Percentiles rank a stretch among this genome's conserved stretches.
Conservation (phyloP, 1,284 basidiomycete genomes). For the Tremellales sp. region DNA sequence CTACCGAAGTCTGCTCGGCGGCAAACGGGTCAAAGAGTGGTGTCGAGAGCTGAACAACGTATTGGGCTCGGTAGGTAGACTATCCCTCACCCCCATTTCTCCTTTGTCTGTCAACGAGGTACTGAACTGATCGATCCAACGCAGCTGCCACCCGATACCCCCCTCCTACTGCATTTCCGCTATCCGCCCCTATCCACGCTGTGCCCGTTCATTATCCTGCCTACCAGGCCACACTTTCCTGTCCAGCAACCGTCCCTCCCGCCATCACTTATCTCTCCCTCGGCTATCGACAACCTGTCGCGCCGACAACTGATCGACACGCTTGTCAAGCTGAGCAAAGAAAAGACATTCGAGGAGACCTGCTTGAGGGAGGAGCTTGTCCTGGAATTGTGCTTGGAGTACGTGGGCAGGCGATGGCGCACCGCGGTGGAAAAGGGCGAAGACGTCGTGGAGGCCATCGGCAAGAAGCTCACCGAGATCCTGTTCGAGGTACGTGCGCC, state of each 20-base stretch:
- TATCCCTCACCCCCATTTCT: too few species aligned
- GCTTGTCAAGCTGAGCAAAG: constrained; percentile 17
- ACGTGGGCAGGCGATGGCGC: constrained; percentile 30
- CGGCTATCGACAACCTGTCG: constrained; percentile 15
- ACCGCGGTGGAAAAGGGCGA: neutral
- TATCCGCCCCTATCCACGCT: constrained; percentile 12
- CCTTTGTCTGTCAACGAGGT: neutral
- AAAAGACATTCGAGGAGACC: constrained; percentile 11
- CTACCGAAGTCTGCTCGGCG: constrained; percentile 9
- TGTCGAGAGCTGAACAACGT: constrained; percentile 15
- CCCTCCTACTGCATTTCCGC: constrained; percentile 4
- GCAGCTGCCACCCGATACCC: neutral
- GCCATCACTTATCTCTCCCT: constrained; percentile 13
- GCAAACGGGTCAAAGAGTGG: constrained; percentile 24
- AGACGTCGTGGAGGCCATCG: constrained; percentile 26
- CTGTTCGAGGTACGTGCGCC: constrained; percentile 30
- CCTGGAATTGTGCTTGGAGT: constrained; percentile 32
- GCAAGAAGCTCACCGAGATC: constrained; percentile 30
- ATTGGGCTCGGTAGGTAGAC: constrained; percentile 12
- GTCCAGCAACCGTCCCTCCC: constrained; percentile 11
- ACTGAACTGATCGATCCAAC: neutral
- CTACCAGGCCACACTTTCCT: constrained; percentile 10
- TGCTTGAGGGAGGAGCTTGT: too few species aligned
- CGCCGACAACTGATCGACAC: constrained; percentile 28
- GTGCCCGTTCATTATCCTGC: constrained; percentile 22